A percentile compares a stretch with the other conserved stretches of the same genome.
Conservation (phyloP, 2,329 filamentous ascomycete genomes). For the Trichoderma aggressivum region DNA sequence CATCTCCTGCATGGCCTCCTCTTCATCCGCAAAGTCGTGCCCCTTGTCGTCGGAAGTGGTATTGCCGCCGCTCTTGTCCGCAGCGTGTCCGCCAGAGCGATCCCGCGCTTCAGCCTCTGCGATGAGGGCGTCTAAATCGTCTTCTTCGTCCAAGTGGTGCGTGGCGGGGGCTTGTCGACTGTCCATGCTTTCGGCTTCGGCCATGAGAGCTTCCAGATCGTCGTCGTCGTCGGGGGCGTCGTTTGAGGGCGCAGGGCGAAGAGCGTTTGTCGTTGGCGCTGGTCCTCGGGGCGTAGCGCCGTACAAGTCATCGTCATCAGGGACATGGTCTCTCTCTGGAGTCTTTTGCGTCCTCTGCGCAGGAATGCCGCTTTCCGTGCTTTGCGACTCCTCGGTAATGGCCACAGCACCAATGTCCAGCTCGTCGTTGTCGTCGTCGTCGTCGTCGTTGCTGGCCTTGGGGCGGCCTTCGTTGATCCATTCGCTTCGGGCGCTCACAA, state of each 20-base stretch:
- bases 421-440: conserved; percentile 35
- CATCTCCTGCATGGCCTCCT: conserved; percentile 66
- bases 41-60: conserved; percentile 11
- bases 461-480: conserved; percentile 80
- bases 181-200: conserved; percentile 40
- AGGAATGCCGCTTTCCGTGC: neutral
- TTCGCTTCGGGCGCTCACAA: conserved; percentile 70
- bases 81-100: neutral
- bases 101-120: conserved; percentile 42
- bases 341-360: conserved; percentile 28
- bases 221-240: conserved; percentile 44
- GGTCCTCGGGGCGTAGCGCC: conserved; percentile 45
- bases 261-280: conserved; percentile 18
- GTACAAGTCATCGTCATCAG: conserved; percentile 53
- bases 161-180: conserved; percentile 1
- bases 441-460: conserved; percentile 35
- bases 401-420: neutral
- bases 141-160: conserved; percentile 15
- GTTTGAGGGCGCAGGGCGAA: conserved; percentile 22
- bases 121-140: conserved; percentile 50
- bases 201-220: conserved; percentile 54
- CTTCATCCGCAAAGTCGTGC: conserved; percentile 56
- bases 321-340: conserved; percentile 28
- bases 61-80: neutral
- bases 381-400: neutral